phyloP scores from a whole-genome alignment of 768 basidiomycete species.

The Serpula lacrymans region DNA sequence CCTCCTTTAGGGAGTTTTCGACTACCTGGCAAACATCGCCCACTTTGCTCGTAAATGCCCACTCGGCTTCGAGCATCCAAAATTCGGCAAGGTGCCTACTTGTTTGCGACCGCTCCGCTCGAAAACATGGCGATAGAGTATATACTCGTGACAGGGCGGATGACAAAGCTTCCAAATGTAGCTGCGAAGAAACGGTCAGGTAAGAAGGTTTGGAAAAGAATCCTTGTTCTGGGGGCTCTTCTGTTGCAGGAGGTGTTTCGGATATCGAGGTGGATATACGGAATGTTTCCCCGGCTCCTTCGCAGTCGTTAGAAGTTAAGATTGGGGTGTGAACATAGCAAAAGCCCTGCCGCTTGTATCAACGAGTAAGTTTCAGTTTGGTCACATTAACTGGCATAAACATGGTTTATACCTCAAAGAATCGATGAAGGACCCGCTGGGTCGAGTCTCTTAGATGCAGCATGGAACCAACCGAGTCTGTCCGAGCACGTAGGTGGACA shows the following conservation, averaged over 20 bases:
- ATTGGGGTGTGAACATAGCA: slow-evolving; percentile 80
- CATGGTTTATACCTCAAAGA: slow-evolving; percentile 63
- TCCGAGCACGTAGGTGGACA: slow-evolving; percentile 84
- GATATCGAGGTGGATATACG: slow-evolving; percentile 42
- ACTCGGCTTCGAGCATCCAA: slow-evolving; percentile 99
- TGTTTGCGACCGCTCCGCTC: slow-evolving; percentile 87
- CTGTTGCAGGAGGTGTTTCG: slow-evolving; percentile 14
- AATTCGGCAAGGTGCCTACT: slow-evolving; percentile 95
- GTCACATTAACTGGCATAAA: background rate
- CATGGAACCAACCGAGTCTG: slow-evolving; percentile 66
- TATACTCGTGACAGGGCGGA: slow-evolving; percentile 79
- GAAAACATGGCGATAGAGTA: slow-evolving; percentile 91
- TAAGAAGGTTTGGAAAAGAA: slow-evolving; percentile 79
- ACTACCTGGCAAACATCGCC: slow-evolving; percentile 52
- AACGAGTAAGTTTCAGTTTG: slow-evolving; percentile 15
- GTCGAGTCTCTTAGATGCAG: slow-evolving; percentile 67
- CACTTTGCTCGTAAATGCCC: slow-evolving; percentile 55
- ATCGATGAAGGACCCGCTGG: slow-evolving; percentile 53
- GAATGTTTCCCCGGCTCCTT: slow-evolving; percentile 95
- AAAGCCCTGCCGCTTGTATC: slow-evolving; percentile 76
- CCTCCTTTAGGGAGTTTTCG: slow-evolving; percentile 50
- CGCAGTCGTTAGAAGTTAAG: slow-evolving; percentile 88
- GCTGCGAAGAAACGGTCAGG: slow-evolving; percentile 92
- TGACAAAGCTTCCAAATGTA: slow-evolving; percentile 89
- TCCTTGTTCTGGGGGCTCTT: slow-evolving; percentile 30